Evolutionary conservation across 2,329 filamentous ascomycete genomes (phyloP).

Genomic region (Fusarium pseudocircinatum): DNA sequence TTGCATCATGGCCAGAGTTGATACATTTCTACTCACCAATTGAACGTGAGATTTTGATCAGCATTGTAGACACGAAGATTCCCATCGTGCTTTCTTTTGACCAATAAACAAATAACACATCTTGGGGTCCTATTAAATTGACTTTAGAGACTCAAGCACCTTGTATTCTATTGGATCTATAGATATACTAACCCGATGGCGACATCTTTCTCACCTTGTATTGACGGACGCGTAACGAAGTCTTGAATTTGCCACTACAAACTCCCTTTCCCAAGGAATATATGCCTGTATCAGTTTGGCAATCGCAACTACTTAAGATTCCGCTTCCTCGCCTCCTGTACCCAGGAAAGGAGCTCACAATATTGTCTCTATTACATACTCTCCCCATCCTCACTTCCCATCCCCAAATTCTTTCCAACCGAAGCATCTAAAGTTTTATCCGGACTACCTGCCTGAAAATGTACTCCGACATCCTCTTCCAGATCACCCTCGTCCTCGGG

Average conservation of each 20-base stretch:
- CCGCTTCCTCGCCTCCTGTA: not conserved
- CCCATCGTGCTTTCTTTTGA: accelerated
- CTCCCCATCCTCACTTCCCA: no score
- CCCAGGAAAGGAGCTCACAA: no score
- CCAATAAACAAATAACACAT: not conserved
- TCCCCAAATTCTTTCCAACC: not conserved
- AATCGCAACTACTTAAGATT: not conserved
- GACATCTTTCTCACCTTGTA: not conserved
- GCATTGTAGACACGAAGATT: not conserved
- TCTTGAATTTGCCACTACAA: not conserved
- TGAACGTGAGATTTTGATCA: not conserved
- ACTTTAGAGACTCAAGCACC: no score
- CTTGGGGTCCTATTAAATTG: not conserved
- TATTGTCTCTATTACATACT: no score
- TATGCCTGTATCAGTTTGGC: accelerated
- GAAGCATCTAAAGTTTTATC: accelerated
- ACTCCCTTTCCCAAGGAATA: accelerated
- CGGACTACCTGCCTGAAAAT: not conserved
- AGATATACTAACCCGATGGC: accelerated
- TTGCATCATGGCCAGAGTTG: not conserved
- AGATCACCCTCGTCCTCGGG: not conserved
- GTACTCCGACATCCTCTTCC: not conserved
- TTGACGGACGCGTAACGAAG: not conserved
- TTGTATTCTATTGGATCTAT: not conserved
- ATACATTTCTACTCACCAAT: not conserved